These are phyloP conservation scores for Kwoniella sp. DNA, from an alignment of 768 basidiomycete species.

Conservation along the genomic window DNA sequence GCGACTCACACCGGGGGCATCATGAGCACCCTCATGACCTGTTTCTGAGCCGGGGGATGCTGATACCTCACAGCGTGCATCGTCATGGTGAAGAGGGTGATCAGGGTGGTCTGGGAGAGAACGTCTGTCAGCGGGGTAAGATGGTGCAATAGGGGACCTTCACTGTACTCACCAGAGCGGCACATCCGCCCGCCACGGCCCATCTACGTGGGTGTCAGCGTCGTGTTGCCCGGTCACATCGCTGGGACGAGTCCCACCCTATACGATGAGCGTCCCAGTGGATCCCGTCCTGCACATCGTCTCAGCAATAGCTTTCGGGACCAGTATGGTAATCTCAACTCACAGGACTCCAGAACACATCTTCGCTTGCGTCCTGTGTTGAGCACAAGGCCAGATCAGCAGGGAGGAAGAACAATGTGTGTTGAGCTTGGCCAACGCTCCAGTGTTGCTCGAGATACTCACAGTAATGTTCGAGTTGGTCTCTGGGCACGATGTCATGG, in stretches of 20 bases:
- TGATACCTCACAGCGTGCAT: slow-evolving; percentile 42
- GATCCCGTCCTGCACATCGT: slow-evolving; percentile 29
- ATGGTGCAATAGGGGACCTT: background rate
- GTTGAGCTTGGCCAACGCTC: no score
- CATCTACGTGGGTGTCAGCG: slow-evolving; percentile 17
- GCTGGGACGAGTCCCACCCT: slow-evolving; percentile 4
- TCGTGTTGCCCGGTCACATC: background rate
- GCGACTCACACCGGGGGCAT: slow-evolving; percentile 27
- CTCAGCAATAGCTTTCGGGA: background rate
- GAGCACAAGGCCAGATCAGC: background rate
- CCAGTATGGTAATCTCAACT: background rate
- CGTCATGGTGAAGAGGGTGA: slow-evolving; percentile 36
- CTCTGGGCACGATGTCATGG: slow-evolving; percentile 7
- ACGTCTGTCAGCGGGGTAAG: background rate
- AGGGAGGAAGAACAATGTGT: no score
- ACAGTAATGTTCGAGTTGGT: slow-evolving; percentile 11
- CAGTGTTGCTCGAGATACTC: background rate
- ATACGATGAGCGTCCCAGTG: slow-evolving; percentile 36
- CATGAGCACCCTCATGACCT: slow-evolving; percentile 34
- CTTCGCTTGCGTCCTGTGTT: slow-evolving; percentile 8
- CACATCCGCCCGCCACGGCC: slow-evolving; percentile 38
- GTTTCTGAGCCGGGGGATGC: slow-evolving; percentile 28
- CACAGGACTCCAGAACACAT: slow-evolving; percentile 12
- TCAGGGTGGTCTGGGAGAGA: slow-evolving; percentile 28
- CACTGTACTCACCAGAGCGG: slow-evolving; percentile 25